Evolutionary conservation across 176 grass and related monocot genomes (phyloP).

Genomic region (Alopecurus myosuroides): DNA sequence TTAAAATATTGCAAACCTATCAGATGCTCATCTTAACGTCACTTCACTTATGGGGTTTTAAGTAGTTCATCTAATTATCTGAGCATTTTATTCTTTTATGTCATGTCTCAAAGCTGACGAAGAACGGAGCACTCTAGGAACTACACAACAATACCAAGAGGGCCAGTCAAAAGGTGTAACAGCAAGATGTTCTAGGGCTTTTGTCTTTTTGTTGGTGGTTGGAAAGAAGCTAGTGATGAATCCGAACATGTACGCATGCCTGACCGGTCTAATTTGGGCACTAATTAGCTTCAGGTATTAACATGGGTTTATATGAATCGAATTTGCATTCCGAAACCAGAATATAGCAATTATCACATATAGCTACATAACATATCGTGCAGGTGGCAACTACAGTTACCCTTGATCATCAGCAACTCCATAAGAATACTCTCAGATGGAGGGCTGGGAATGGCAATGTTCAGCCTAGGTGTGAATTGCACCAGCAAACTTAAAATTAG

Average conservation of each 20-base stretch:
- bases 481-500: constrained; percentile 14
- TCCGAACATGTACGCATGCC: constrained; percentile 77
- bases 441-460: constrained; percentile 96
- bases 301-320: constrained; percentile 3
- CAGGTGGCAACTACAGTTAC: constrained; percentile 70
- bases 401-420: constrained; percentile 50
- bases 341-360: neutral
- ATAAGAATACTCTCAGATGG: constrained; percentile 87
- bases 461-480: constrained; percentile 66
- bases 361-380: constrained; percentile 6
- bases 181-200: constrained; percentile 37
- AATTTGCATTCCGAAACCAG: neutral
- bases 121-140: constrained; percentile 35
- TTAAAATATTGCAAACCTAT: neutral
- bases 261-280: constrained; percentile 65
- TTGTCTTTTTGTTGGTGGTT: constrained; percentile 45
- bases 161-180: constrained; percentile 44
- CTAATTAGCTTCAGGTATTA: constrained; percentile 80
- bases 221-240: constrained; percentile 66
- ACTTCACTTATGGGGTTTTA: neutral
- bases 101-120: constrained; percentile 34
- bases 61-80: constrained; percentile 1
- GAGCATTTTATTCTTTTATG: neutral
- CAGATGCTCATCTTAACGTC: neutral
- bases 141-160: constrained; percentile 39